Conservation (phyloP, 176 grass and related monocot species). For the Zizania latifolia region DNA sequence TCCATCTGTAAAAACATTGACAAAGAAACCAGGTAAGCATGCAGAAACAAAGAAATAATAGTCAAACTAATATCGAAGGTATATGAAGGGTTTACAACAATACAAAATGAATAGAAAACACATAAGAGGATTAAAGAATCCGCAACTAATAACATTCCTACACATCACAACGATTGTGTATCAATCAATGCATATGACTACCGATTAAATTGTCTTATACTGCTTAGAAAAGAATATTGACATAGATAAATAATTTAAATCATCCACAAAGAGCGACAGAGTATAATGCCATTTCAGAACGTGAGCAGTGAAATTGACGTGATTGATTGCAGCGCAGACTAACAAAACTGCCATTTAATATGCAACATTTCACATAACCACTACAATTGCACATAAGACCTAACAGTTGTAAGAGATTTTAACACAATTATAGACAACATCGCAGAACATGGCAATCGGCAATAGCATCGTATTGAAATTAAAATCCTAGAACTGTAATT, state of each 20-base stretch:
- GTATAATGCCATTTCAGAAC: neutral
- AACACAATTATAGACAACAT: neutral
- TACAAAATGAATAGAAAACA: neutral
- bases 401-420: neutral
- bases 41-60: neutral
- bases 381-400: neutral
- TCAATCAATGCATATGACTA: neutral
- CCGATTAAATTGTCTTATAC: neutral
- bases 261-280: neutral
- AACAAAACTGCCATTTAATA: too few species aligned
- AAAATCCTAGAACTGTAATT: neutral
- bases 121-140: neutral
- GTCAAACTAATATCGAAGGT: neutral
- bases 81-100: neutral
- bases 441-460: neutral
- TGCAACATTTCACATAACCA: neutral
- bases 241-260: neutral
- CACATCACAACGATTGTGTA: neutral
- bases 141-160: neutral
- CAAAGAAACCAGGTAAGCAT: neutral
- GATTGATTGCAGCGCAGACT: too few species aligned
- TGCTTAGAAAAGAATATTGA: neutral
- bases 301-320: neutral
- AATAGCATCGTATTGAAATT: too few species aligned
- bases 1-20: slow-evolving; percentile 42